These are phyloP conservation scores for Paspalum vaginatum DNA, from an alignment of 176 grass and related monocot genomes.

Conservation along the genomic window DNA sequence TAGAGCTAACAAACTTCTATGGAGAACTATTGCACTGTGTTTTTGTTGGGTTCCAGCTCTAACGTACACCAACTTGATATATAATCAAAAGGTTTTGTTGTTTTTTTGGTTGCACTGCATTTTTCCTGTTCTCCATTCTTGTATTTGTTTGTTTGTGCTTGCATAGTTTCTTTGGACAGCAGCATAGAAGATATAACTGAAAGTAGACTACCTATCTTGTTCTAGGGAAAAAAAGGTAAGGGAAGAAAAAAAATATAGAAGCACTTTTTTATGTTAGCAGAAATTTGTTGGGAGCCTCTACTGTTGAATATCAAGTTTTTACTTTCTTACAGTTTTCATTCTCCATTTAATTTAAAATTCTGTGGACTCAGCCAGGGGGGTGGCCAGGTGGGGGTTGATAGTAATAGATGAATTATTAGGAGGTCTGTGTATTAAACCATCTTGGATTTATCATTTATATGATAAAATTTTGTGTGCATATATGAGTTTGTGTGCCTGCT, in stretches of 20 bases:
- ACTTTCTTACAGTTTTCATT: slow-evolving; percentile 1
- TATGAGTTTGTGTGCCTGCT: too few species aligned
- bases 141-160: not conserved
- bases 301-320: not conserved
- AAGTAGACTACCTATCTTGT: slow-evolving; percentile 14
- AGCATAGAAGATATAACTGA: not conserved
- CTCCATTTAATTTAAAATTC: not conserved
- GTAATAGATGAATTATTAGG: too few species aligned
- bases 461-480: too few species aligned
- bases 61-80: not conserved
- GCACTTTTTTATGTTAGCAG: not conserved
- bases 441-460: too few species aligned
- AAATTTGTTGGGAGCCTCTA: not conserved
- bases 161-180: not conserved
- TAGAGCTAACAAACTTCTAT: slow-evolving; percentile 2
- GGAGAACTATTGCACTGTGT: not conserved
- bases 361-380: not conserved
- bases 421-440: too few species aligned
- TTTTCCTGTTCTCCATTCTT: slow-evolving; percentile 12
- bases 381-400: too few species aligned
- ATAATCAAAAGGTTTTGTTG: not conserved
- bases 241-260: not conserved
- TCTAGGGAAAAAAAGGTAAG: not conserved
- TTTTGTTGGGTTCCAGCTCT: not conserved
- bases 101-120: not conserved